These are phyloP conservation scores for Peribolospora kevripleyi DNA, from an alignment of 768 basidiomycete species.

Conservation along the genomic window DNA sequence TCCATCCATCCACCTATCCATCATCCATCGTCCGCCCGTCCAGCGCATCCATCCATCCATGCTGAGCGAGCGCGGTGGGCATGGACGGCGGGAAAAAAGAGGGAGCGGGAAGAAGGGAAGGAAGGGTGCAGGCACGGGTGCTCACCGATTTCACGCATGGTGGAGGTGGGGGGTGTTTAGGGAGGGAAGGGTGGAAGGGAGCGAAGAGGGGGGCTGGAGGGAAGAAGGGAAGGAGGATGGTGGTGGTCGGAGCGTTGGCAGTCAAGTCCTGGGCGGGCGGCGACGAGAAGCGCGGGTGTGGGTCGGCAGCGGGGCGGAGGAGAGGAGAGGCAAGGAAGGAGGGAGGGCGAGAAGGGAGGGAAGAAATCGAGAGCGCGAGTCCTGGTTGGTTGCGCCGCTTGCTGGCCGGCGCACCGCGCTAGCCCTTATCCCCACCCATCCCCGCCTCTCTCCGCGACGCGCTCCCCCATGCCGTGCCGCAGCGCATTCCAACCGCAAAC, in stretches of 20 bases:
- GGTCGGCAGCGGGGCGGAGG: neutral
- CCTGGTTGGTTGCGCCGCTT: slow-evolving; percentile 19
- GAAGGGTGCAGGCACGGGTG: neutral
- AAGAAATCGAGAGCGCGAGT: slow-evolving; percentile 23
- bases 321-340: neutral
- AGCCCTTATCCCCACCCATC: too few relatives aligned
- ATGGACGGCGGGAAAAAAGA: neutral
- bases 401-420: neutral
- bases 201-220: neutral
- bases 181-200: neutral
- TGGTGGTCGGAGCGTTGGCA: too few relatives aligned
- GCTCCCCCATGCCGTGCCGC: slow-evolving; percentile 25
- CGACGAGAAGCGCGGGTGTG: neutral
- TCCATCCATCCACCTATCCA: neutral
- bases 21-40: neutral
- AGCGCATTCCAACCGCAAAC: slow-evolving; percentile 14
- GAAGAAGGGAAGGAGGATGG: neutral
- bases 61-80: neutral
- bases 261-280: too few relatives aligned
- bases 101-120: neutral
- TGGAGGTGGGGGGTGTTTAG: neutral
- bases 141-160: neutral
- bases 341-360: neutral
- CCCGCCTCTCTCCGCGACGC: slow-evolving; percentile 30
- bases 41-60: neutral